A percentile compares a stretch with the other conserved stretches of the same genome.
phyloP scores from a whole-genome alignment of 257 asterid genomes.

The Henckelia pumila region DNA sequence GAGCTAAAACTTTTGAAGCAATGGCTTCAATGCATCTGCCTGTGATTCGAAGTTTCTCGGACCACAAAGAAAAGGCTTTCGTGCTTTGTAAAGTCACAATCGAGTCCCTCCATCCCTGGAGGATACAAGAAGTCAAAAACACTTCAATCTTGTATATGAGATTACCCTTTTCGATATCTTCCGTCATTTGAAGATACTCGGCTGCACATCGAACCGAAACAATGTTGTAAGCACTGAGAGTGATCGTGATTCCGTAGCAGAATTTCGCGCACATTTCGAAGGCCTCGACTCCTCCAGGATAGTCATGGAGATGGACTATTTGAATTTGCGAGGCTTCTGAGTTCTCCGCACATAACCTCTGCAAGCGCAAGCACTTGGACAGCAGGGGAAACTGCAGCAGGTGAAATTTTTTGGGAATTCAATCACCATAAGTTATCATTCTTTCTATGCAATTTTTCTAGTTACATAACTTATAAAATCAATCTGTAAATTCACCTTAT shows the following conservation, averaged over 20 bases:
- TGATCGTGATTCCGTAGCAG: slow-evolving; percentile 86
- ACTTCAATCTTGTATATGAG: slow-evolving; percentile 67
- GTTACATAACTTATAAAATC: neutral
- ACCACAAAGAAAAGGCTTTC: slow-evolving; percentile 53
- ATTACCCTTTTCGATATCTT: slow-evolving; percentile 83
- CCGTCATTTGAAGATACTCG: slow-evolving; percentile 83
- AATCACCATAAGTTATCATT: neutral
- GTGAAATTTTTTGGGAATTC: neutral
- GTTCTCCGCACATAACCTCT: slow-evolving; percentile 54
- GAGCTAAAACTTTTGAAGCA: slow-evolving; percentile 56
- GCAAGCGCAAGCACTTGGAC: slow-evolving; percentile 70
- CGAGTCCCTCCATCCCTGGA: slow-evolving; percentile 81
- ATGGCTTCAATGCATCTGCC: slow-evolving; percentile 68
- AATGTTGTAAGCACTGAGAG: slow-evolving; percentile 79
- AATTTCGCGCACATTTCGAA: slow-evolving; percentile 86
- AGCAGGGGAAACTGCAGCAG: slow-evolving; percentile 80
- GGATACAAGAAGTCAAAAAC: slow-evolving; percentile 74
- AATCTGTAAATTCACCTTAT: slow-evolving; percentile 48
- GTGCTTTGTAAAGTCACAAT: slow-evolving; percentile 66
- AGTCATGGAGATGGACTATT: slow-evolving; percentile 63
- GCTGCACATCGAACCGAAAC: slow-evolving; percentile 76
- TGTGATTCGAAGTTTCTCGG: slow-evolving; percentile 68
- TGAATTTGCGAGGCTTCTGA: slow-evolving; percentile 52
- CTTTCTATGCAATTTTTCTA: neutral
- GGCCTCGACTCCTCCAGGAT: slow-evolving; percentile 85